Percentiles rank a stretch among this genome's conserved stretches.
These are phyloP conservation scores for Taphrina communis DNA, from an alignment of 1,139 yeast species.

Conservation along the genomic window DNA sequence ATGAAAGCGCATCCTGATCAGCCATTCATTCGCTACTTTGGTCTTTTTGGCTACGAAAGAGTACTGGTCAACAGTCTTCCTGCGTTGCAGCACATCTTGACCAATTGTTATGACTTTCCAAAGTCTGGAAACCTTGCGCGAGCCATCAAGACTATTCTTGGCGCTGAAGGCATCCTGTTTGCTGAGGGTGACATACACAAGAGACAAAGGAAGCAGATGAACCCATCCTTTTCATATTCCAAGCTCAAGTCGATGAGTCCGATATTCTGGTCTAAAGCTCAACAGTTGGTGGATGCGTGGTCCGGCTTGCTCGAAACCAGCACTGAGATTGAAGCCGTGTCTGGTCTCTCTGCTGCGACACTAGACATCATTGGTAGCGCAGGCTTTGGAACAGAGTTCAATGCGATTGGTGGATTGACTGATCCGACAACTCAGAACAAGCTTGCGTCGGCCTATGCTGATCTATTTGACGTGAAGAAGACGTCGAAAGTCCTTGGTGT, in stretches of 20 bases:
- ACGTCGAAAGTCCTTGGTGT: conserved; percentile 23
- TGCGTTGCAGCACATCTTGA: conserved; percentile 43
- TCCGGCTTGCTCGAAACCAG: conserved; percentile 3
- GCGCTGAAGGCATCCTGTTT: conserved; percentile 44
- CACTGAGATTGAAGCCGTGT: conserved; percentile 34
- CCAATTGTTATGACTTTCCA: conserved; percentile 43
- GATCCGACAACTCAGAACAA: conserved; percentile 31
- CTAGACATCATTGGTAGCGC: conserved; percentile 45
- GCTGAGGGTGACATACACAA: conserved; percentile 45
- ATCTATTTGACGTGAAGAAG: conserved; percentile 31
- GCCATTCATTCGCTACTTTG: conserved; percentile 43
- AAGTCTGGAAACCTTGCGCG: conserved; percentile 39
- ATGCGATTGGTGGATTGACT: conserved; percentile 39
- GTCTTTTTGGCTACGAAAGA: conserved; percentile 42
- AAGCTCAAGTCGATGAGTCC: conserved; percentile 44
- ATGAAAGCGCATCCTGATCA: conserved; percentile 36
- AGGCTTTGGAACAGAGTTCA: conserved; percentile 44
- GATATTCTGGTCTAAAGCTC: conserved; percentile 43
- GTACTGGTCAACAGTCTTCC: conserved; percentile 34
- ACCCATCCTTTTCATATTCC: conserved; percentile 44
- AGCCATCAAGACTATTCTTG: conserved; percentile 39
- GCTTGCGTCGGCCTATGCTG: conserved; percentile 43
- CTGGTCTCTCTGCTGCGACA: conserved; percentile 43
- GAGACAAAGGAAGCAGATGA: conserved; percentile 43
- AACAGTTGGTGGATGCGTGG: conserved; percentile 38